phyloP scores from a whole-genome alignment of 2,329 filamentous ascomycete genomes.

The Corynespora cassiicola region DNA sequence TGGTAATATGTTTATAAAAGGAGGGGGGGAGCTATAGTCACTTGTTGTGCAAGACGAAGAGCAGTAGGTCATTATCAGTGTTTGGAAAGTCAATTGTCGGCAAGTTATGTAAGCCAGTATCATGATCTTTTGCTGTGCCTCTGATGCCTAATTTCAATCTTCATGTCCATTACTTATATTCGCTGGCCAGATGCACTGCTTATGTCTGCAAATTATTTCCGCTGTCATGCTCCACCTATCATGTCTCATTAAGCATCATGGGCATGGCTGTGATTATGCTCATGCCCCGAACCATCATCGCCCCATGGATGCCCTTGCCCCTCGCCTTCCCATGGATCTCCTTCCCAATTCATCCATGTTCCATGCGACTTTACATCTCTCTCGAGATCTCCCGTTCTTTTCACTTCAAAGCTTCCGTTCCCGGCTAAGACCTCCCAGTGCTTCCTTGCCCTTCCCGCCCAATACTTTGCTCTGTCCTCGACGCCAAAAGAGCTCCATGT shows the following conservation, averaged over 20 bases:
- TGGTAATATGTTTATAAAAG: no score
- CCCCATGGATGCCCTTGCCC: conserved; percentile 16
- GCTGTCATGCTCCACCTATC: no score
- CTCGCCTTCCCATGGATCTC: conserved; percentile 24
- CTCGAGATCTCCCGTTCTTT: conserved; percentile 26
- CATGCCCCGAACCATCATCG: conserved; percentile 7
- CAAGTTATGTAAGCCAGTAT: no score
- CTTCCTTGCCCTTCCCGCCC: conserved; percentile 30
- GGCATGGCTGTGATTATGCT: conserved; percentile 8
- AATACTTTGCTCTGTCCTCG: conserved; percentile 32
- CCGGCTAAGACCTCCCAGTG: conserved; percentile 35
- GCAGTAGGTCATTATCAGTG: no score
- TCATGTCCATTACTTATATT: no score
- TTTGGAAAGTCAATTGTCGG: no score
- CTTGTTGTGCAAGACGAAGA: no score
- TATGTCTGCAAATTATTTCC: no score
- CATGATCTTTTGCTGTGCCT: no score
- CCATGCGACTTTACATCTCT: conserved; percentile 28
- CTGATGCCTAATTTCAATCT: no score
- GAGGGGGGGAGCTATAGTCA: no score
- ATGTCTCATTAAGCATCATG: conserved; percentile 6
- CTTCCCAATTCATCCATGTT: conserved; percentile 35
- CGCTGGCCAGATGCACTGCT: no score
- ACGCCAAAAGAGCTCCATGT: conserved; percentile 34
- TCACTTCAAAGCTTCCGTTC: conserved; percentile 31